phyloP scores from a whole-genome alignment of 1,284 basidiomycete genomes.

The Sporisorium exsertum region DNA sequence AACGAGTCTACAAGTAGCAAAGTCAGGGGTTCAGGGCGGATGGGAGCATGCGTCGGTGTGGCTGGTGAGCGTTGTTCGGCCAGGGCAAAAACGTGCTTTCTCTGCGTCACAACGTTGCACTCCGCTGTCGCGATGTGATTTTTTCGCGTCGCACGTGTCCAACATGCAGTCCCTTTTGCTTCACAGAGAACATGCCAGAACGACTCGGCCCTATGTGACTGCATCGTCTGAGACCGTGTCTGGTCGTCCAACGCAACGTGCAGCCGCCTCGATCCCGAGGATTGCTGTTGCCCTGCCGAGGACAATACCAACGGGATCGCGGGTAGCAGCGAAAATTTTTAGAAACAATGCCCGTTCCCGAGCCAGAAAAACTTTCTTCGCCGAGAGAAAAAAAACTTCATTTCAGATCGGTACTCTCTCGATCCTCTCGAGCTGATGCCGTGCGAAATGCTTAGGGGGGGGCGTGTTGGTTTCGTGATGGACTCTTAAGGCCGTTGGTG shows the following conservation, averaged over 20 bases:
- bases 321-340: not conserved
- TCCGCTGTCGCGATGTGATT: too few species aligned
- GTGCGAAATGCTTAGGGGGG: too few species aligned
- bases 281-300: not conserved
- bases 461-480: too few species aligned
- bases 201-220: too few species aligned
- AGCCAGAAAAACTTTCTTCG: not conserved
- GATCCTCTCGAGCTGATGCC: not conserved
- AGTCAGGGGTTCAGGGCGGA: too few species aligned
- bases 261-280: not conserved
- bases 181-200: not conserved
- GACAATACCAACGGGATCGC: not conserved
- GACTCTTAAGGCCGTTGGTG: too few species aligned
- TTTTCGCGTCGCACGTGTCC: not conserved
- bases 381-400: not conserved
- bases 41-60: not conserved
- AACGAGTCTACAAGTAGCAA: too few species aligned
- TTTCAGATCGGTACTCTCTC: not conserved
- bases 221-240: too few species aligned
- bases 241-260: not conserved
- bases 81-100: not conserved
- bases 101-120: not conserved
- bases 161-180: conserved; percentile 6
- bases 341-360: not conserved
- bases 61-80: not conserved